Conservation (phyloP, 257 asterid species). For the Solanum chilense region DNA sequence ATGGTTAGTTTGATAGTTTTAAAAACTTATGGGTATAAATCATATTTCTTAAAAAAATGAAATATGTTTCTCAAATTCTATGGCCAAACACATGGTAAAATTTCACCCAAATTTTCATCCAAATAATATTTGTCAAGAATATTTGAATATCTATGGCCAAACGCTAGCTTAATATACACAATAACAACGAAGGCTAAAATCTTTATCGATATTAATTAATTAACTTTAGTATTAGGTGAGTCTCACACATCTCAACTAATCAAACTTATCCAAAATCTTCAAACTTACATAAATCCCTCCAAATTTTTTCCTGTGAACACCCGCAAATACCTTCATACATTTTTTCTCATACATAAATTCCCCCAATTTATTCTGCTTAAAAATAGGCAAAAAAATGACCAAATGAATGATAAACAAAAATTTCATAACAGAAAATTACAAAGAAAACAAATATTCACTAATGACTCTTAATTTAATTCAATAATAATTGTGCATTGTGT, state of each 20-base stretch:
- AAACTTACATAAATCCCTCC: background rate
- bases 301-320: background rate
- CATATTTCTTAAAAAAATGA: no score
- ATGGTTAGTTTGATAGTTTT: no score
- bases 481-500: background rate
- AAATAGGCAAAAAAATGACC: background rate
- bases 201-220: no score
- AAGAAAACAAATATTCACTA: background rate
- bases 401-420: background rate
- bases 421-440: background rate
- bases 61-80: no score
- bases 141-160: no score
- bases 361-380: background rate
- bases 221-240: background rate
- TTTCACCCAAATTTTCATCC: no score
- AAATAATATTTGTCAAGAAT: no score
- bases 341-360: background rate
- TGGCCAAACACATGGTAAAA: no score
- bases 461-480: background rate
- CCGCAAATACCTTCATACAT: background rate
- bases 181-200: rapidly evolving
- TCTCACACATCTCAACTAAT: background rate
- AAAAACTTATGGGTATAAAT: no score
- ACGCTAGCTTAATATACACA: background rate
- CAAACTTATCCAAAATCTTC: background rate